A percentile compares a stretch with the other conserved stretches of the same genome.
Evolutionary conservation across 495 filamentous ascomycete species (phyloP).

Genomic region (Stereocaulon alpinum): DNA sequence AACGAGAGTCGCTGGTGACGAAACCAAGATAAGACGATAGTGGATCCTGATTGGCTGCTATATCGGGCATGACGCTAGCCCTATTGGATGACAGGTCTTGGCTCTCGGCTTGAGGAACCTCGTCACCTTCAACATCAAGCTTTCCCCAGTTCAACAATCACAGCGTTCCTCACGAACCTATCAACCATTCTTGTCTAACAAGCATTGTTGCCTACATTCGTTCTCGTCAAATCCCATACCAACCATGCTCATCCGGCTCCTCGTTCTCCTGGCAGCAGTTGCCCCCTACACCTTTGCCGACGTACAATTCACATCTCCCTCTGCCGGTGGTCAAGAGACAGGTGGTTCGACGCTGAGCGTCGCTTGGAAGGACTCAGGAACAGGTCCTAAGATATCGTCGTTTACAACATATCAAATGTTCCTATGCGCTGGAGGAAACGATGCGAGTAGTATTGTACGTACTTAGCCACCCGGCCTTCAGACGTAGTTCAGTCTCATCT

Average conservation of each 20-base stretch:
- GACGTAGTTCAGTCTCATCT: not conserved
- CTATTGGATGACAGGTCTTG: not conserved
- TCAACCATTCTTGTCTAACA: not conserved
- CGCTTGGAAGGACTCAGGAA: slow-evolving; percentile 49
- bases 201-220: not conserved
- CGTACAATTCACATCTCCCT: slow-evolving; percentile 45
- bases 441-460: slow-evolving; percentile 33
- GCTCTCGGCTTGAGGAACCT: not conserved
- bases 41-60: slow-evolving; percentile 2
- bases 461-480: slow-evolving; percentile 7
- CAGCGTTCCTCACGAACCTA: slow-evolving; percentile 13
- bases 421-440: slow-evolving; percentile 55
- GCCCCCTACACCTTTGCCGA: slow-evolving; percentile 42
- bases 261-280: slow-evolving; percentile 34
- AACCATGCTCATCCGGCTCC: slow-evolving; percentile 28
- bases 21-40: not conserved
- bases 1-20: not conserved
- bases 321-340: slow-evolving; percentile 35
- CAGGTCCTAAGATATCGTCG: slow-evolving; percentile 36
- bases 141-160: not conserved
- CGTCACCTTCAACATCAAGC: slow-evolving; percentile 1
- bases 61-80: not conserved
- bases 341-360: slow-evolving; percentile 43
- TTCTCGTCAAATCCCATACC: not conserved
- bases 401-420: slow-evolving; percentile 50